Evolutionary conservation across 2,329 filamentous ascomycete genomes (phyloP), one percentile per base, ranked within the genome.

Genomic region (Nemania bipapillata): DNA sequence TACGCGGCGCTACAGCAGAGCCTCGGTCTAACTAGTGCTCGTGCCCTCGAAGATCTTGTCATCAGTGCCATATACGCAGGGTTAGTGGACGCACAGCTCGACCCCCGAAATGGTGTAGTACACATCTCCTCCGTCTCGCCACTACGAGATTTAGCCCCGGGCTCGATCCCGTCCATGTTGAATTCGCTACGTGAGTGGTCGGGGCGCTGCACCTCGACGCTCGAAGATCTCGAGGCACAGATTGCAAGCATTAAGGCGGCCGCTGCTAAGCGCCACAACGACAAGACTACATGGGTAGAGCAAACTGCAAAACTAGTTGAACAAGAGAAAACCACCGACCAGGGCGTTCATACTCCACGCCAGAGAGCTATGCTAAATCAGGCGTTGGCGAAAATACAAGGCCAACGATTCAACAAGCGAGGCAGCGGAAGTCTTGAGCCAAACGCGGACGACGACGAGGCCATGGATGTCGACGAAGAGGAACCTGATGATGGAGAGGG

Each of bases 1-100:
- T 99, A 99, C 82, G 77, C 83, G 22, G 83, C 87, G 35, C 88
- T 98, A 24, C 88, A 90, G 75, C 72, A 79, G 6, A 84, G 86
- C 0, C 89, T 99, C 52, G 88, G 86, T 63, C 89, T 98, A 17
- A 77, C 86, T 32, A 88, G 87, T 37, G 78, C 87, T 26, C 86
- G 91, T 49, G 89, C 92, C 52, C 89, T 99, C 63, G 96, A 99
- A 83, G 88, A 91, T 72, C 88, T 97, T 68, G 89, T 98, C 73
- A 96, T 95, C 74, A 89, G 90, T 42, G 92, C 94, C 74, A 91
- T 97, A 77, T 98, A 97, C 83, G 89, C 91, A 5, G 92, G 91
- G 47, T 87, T 99, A 1, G 82, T 99, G 56, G 86, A 88, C 45
- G 95, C 91, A 6, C 94, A 92, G 47, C 90, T 99, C 64, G 92